These are phyloP conservation scores for Xanthoconium separans DNA, from an alignment of 1,284 basidiomycete species.

Conservation along the genomic window DNA sequence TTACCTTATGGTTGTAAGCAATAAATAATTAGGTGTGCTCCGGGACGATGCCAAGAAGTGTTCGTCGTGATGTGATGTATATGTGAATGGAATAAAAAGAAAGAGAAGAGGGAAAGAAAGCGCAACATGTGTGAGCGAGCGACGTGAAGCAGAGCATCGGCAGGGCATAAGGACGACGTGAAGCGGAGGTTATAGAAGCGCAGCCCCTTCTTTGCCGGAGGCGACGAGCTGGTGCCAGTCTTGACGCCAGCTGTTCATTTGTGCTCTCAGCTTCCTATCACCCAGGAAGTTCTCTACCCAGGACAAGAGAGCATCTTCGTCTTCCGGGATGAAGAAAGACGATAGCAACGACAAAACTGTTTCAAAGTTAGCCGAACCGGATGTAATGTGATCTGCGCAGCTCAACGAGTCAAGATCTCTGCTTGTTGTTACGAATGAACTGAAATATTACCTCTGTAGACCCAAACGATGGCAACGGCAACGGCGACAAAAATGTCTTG, in stretches of 20 bases:
- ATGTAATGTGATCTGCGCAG: conserved; percentile 73
- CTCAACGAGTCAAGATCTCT: conserved; percentile 6
- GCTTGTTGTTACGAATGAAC: not conserved
- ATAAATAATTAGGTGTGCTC: conserved; percentile 26
- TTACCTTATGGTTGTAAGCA: conserved; percentile 28
- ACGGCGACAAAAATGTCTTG: conserved; percentile 85
- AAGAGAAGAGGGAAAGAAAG: not conserved
- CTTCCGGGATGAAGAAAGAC: conserved; percentile 88
- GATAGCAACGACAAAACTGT: conserved; percentile 85
- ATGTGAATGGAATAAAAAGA: conserved; percentile 30
- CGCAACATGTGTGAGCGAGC: conserved; percentile 3
- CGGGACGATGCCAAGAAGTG: conserved; percentile 21
- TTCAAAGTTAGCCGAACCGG: conserved; percentile 82
- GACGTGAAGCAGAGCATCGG: conserved; percentile 8
- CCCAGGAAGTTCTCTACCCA: conserved; percentile 80
- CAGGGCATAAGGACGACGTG: not conserved
- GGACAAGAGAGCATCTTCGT: conserved; percentile 75
- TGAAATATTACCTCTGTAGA: conserved; percentile 65
- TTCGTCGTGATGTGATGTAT: conserved; percentile 21
- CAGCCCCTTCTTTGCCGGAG: conserved; percentile 61
- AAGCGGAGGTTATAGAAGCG: conserved; percentile 51
- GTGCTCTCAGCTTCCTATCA: conserved; percentile 67
- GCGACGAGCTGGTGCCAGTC: conserved; percentile 73
- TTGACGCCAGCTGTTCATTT: conserved; percentile 67
- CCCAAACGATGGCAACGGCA: conserved; percentile 88